A percentile compares a stretch with the other conserved stretches of the same genome.
Evolutionary conservation across 176 grass and related monocot genomes (phyloP).

Genomic region (Neostapfia colusana): DNA sequence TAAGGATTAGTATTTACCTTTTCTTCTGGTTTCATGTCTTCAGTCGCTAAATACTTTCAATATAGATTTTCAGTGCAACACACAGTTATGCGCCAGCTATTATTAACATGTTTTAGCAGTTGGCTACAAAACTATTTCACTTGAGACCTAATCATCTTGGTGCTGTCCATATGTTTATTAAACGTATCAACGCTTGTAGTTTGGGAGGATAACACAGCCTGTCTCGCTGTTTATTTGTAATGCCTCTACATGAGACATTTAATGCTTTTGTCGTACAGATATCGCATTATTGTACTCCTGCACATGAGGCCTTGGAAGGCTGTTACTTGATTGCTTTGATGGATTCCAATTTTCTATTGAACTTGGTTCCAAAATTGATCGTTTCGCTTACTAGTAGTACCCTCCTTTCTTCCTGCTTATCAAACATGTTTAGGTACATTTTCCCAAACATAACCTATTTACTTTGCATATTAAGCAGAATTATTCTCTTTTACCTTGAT

Average conservation of each 20-base stretch:
- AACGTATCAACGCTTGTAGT: not conserved
- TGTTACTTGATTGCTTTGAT: not conserved
- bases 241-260: conserved; percentile 18
- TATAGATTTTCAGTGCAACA: not conserved
- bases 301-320: not conserved
- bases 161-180: not conserved
- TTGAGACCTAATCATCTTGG: conserved; percentile 1
- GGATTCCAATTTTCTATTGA: not conserved
- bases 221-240: not conserved
- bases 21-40: not conserved
- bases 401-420: too few species aligned
- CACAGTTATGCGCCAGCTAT: not conserved
- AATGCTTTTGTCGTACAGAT: not conserved
- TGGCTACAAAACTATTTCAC: not conserved
- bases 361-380: not conserved
- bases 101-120: not conserved
- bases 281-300: not conserved
- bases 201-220: not conserved
- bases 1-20: not conserved
- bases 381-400: not conserved
- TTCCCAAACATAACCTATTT: too few species aligned
- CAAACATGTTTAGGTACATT: too few species aligned
- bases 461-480: not conserved
- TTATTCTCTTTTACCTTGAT: not conserved
- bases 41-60: not conserved